Conservation (phyloP, 495 filamentous ascomycete genomes). For the Penicillium tannophilum region DNA sequence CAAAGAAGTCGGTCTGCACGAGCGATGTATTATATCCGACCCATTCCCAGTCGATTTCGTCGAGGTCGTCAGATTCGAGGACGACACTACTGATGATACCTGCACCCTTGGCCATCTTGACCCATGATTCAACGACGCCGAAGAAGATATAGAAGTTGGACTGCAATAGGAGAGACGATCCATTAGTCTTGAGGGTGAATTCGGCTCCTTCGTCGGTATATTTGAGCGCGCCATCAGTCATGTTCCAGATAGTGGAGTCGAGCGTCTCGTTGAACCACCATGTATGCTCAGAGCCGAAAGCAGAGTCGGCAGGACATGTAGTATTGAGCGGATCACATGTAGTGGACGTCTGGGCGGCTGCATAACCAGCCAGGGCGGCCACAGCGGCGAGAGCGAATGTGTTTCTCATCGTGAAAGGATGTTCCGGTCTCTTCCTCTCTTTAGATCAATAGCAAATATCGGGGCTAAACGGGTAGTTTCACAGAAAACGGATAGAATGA, state of each 20-base stretch:
- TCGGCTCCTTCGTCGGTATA: constrained; percentile 61
- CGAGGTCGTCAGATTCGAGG: constrained; percentile 84
- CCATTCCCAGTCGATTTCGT: constrained; percentile 91
- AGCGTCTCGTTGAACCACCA: constrained; percentile 63
- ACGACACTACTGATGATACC: constrained; percentile 85
- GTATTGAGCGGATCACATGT: constrained; percentile 66
- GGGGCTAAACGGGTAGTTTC: not conserved
- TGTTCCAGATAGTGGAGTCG: constrained; percentile 60
- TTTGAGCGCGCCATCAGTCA: constrained; percentile 57
- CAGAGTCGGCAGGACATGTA: constrained; percentile 67
- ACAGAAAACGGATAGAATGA: constrained; percentile 2
- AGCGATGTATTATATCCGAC: constrained; percentile 54
- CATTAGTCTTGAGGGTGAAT: constrained; percentile 68
- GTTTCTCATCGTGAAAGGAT: constrained; percentile 29
- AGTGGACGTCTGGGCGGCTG: constrained; percentile 51
- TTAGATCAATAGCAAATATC: not conserved
- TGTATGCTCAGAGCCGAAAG: constrained; percentile 62
- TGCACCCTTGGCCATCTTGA: constrained; percentile 68
- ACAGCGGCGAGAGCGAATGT: constrained; percentile 29
- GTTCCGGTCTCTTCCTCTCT: not conserved
- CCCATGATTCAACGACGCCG: constrained; percentile 70
- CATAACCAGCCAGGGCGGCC: constrained; percentile 30
- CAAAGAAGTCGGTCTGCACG: constrained; percentile 92
- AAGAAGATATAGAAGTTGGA: constrained; percentile 85
- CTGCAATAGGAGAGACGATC: constrained; percentile 70